These are phyloP conservation scores for Ascochyta clinopodiicola DNA, from an alignment of 2,329 filamentous ascomycete genomes.

Conservation along the genomic window DNA sequence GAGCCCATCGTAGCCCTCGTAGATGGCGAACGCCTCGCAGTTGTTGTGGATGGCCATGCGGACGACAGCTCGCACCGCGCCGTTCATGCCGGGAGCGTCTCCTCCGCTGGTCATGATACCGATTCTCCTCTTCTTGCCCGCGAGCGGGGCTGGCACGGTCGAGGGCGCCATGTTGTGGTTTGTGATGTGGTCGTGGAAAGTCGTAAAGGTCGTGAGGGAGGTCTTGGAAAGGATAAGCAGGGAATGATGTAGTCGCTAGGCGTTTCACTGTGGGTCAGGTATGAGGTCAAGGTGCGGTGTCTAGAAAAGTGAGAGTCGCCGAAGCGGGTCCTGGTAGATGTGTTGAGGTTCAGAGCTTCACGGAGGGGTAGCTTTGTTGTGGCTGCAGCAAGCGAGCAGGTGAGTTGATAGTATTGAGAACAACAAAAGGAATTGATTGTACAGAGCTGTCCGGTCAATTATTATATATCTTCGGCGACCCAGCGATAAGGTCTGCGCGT, in stretches of 20 bases:
- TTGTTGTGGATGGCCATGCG: slow-evolving; percentile 84
- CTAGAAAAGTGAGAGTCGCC: slow-evolving; percentile 25
- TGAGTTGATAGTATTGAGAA: not conserved
- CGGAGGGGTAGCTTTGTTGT: slow-evolving; percentile 17
- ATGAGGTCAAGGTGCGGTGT: slow-evolving; percentile 34
- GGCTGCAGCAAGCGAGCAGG: slow-evolving; percentile 1
- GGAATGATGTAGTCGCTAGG: slow-evolving; percentile 14
- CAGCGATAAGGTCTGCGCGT: slow-evolving; percentile 15
- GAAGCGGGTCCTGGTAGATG: slow-evolving; percentile 28
- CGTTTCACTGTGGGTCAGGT: slow-evolving; percentile 27
- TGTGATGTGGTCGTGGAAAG: slow-evolving; percentile 4
- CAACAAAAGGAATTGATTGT: not conserved
- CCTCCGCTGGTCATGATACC: slow-evolving; percentile 94
- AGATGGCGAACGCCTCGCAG: slow-evolving; percentile 61
- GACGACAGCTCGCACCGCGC: slow-evolving; percentile 85
- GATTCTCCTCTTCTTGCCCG: slow-evolving; percentile 68
- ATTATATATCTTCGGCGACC: slow-evolving; percentile 14
- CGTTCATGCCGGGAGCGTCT: slow-evolving; percentile 95
- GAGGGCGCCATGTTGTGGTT: slow-evolving; percentile 37
- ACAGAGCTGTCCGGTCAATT: slow-evolving; percentile 7
- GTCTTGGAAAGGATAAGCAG: slow-evolving; percentile 7
- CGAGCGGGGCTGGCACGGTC: slow-evolving; percentile 45
- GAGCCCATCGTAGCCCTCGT: slow-evolving; percentile 95
- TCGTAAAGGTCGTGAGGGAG: slow-evolving; percentile 8
- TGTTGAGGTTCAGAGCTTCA: slow-evolving; percentile 31